These are phyloP conservation scores for Trametes coccinea DNA, from an alignment of 768 basidiomycete species.

Conservation along the genomic window DNA sequence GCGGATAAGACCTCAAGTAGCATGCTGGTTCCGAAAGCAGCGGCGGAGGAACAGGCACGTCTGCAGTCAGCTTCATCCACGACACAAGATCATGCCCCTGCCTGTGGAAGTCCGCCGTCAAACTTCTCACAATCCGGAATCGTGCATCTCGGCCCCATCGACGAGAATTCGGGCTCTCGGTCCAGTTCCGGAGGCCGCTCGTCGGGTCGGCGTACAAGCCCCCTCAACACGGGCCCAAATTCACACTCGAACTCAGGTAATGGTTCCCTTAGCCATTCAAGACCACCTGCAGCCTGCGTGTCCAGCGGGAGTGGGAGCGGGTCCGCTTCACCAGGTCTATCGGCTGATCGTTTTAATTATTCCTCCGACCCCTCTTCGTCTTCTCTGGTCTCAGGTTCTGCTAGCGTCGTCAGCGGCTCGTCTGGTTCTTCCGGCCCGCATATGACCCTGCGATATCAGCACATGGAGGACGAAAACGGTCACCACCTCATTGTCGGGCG, in stretches of 20 bases:
- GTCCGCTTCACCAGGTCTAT: background rate
- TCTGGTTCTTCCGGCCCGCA: constrained; percentile 36
- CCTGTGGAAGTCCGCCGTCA: background rate
- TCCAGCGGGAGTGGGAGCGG: background rate
- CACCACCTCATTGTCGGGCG: constrained; percentile 70
- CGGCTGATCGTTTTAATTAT: constrained; percentile 3
- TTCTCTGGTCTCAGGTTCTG: constrained; percentile 11
- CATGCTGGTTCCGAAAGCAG: constrained; percentile 4
- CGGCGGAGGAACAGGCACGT: background rate
- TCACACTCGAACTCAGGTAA: constrained; percentile 5
- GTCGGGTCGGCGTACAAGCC: constrained; percentile 1
- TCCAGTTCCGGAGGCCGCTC: constrained; percentile 14
- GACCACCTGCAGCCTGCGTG: background rate
- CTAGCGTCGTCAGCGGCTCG: constrained; percentile 18
- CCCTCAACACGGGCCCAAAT: background rate
- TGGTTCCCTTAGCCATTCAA: constrained; percentile 14
- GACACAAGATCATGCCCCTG: background rate
- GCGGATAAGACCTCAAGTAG: constrained; percentile 10
- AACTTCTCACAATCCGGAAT: constrained; percentile 33
- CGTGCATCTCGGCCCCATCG: constrained; percentile 31
- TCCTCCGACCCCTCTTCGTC: constrained; percentile 3
- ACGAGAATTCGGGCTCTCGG: constrained; percentile 6
- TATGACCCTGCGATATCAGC: constrained; percentile 65
- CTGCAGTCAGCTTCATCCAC: background rate
- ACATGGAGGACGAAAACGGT: constrained; percentile 62